Percentiles rank a stretch among this genome's conserved stretches.
Evolutionary conservation across 495 filamentous ascomycete species (phyloP).

Genomic region (Echria macrotheca): DNA sequence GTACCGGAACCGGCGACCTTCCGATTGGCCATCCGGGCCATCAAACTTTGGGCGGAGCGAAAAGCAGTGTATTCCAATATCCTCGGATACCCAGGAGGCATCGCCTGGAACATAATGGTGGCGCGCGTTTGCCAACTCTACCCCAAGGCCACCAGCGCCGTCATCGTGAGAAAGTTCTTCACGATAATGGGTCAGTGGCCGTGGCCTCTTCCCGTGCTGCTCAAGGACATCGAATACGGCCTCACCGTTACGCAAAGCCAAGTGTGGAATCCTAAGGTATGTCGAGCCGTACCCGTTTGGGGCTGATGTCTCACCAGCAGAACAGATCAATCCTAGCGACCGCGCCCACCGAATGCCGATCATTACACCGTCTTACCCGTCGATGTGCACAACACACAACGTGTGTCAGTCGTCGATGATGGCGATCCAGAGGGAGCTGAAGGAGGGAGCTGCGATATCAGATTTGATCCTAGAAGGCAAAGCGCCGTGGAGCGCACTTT

Average conservation of each 20-base stretch:
- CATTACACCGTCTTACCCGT: slow-evolving; percentile 92
- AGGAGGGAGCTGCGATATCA: slow-evolving; percentile 70
- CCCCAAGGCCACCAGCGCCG: slow-evolving; percentile 79
- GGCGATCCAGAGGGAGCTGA: slow-evolving; percentile 76
- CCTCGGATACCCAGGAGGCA: slow-evolving; percentile 91
- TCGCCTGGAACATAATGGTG: slow-evolving; percentile 96
- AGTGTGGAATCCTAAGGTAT: slow-evolving; percentile 91
- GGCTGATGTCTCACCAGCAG: slow-evolving; percentile 30
- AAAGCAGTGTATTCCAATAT: slow-evolving; percentile 93
- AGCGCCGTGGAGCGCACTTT: slow-evolving; percentile 76
- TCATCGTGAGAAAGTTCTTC: slow-evolving; percentile 90
- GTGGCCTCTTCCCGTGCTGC: slow-evolving; percentile 85
- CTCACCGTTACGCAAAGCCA: slow-evolving; percentile 60
- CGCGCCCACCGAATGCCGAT: slow-evolving; percentile 89
- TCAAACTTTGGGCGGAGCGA: slow-evolving; percentile 94
- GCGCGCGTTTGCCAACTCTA: slow-evolving; percentile 96
- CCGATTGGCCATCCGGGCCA: slow-evolving; percentile 75
- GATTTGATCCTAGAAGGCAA: slow-evolving; percentile 72
- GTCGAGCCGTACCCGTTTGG: slow-evolving; percentile 11
- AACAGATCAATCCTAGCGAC: slow-evolving; percentile 73
- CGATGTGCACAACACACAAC: slow-evolving; percentile 95
- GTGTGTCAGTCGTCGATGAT: slow-evolving; percentile 78
- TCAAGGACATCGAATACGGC: slow-evolving; percentile 84
- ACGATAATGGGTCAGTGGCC: slow-evolving; percentile 82
- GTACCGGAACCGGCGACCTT: slow-evolving; percentile 89